Evolutionary conservation across 2,329 filamentous ascomycete species (phyloP).

Genomic region (Ambrosiella cleistominuta): DNA sequence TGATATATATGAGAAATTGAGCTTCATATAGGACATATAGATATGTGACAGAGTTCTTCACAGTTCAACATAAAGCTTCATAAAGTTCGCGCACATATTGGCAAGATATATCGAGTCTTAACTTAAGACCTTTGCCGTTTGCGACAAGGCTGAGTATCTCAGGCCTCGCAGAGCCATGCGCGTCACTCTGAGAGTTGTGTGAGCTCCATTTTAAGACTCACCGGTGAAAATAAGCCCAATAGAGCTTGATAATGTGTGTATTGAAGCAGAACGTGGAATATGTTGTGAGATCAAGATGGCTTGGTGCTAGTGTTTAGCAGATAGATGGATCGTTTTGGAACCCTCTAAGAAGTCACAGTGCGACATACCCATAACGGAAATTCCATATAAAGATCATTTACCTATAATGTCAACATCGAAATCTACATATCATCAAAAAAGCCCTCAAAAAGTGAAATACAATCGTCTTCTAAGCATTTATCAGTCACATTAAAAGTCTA

Average conservation of each 20-base stretch:
- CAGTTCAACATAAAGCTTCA: no score
- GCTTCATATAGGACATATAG: background rate
- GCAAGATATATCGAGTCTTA: no score
- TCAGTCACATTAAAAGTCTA: no score
- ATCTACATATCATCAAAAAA: no score
- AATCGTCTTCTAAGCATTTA: no score
- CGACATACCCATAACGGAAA: no score
- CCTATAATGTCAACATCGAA: no score
- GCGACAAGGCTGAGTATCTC: slow-evolving; percentile 11
- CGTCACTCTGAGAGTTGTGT: background rate
- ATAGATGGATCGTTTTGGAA: background rate
- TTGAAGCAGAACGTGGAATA: background rate
- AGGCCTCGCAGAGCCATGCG: background rate
- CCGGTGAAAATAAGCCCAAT: background rate
- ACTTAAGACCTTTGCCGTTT: background rate
- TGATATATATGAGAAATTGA: background rate
- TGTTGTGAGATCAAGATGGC: background rate
- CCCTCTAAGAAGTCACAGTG: background rate
- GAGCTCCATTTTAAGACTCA: slow-evolving; percentile 5
- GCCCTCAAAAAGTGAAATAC: no score
- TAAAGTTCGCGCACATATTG: no score
- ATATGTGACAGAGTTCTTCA: no score
- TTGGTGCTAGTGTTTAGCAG: background rate
- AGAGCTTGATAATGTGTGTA: background rate
- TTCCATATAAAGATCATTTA: no score